These are phyloP conservation scores for Leptodontidium sp. DNA, from an alignment of 2,329 filamentous ascomycete genomes.

Conservation along the genomic window DNA sequence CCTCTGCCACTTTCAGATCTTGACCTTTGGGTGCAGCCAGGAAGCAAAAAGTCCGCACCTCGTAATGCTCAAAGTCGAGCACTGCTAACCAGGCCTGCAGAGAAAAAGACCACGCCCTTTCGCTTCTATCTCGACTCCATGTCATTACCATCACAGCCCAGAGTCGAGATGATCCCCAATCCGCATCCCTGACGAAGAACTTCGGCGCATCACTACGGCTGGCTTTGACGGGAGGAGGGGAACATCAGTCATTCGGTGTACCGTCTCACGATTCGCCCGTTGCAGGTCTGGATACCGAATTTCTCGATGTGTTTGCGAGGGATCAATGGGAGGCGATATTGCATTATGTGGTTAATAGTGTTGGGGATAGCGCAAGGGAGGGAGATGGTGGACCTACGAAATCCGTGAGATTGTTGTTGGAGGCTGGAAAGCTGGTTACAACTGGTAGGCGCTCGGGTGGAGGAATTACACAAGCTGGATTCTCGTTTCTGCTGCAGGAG, in stretches of 20 bases:
- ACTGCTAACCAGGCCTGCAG: conserved; percentile 51
- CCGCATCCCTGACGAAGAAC: conserved; percentile 79
- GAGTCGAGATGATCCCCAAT: conserved; percentile 69
- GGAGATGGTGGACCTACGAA: conserved; percentile 67
- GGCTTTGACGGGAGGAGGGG: conserved; percentile 86
- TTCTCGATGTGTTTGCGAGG: conserved; percentile 85
- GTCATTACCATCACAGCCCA: conserved; percentile 75
- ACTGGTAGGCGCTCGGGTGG: conserved; percentile 57
- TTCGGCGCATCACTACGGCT: conserved; percentile 86
- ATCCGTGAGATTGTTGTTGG: conserved; percentile 84
- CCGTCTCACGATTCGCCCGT: conserved; percentile 72
- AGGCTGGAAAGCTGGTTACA: conserved; percentile 83
- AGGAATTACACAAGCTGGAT: conserved; percentile 90
- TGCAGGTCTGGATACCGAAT: conserved; percentile 70
- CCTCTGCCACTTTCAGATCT: conserved; percentile 83
- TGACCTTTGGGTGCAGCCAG: conserved; percentile 83
- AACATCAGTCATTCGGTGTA: conserved; percentile 90
- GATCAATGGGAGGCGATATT: conserved; percentile 95
- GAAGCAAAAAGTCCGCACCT: conserved; percentile 59
- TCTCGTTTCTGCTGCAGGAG: conserved; percentile 93
- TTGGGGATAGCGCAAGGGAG: conserved; percentile 61
- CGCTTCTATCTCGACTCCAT: conserved; percentile 84
- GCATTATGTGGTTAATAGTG: conserved; percentile 90
- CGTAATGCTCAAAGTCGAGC: background rate
- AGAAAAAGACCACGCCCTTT: conserved; percentile 84